Evolutionary conservation across 108 stramenopile genomes (phyloP), one percentile per base, ranked within the genome.

Genomic region (Nitzschia inconspicua): DNA sequence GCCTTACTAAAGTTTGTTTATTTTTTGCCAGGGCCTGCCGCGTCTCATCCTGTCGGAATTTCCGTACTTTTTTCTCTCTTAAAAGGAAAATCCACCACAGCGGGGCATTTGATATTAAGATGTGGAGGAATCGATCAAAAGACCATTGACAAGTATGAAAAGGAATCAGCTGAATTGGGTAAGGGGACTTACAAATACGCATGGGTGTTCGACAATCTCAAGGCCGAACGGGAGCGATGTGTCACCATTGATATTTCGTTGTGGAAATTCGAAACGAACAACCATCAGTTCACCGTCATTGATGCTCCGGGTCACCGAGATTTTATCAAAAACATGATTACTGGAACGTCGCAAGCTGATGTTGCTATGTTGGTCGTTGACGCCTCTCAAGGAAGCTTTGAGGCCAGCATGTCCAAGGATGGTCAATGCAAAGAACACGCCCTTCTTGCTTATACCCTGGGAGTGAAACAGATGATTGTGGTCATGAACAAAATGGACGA

Each of bases 401-500:
- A 96, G 62, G 79, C 77, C 22, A 95, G 93, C 44, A 86, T 95
- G 48, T 78, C 81, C 58, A 88, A 89, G 77, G 89, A 93, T 48
- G 96, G 95, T 43, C 93, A 94, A 75, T 93, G 91, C 22, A 72
- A 90, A 26, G 96, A 98, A 73, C 94, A 96, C 75, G 94, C 93
- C 10, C 78, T 96, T 8, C 77, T 98, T 9, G 95, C 96, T 9
- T 87, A 89, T 82, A 95, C 95, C 55, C 79, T 96, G 14, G 97
- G 97, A 43, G 95, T 98, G 48, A 88, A 89, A 70, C 96, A 97
- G 81, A 89, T 98, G 90, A 95, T 98, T 79, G 95, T 97, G 19
- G 88, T 80, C 56, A 51, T 89, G 26, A 98, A 96, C 84, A 97
- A 98, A 72, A 97, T 98, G 95, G 97, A 98, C 73, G 89, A 93